Conservation (phyloP, 2,329 filamentous ascomycete species). For the Aphanocladium album region DNA sequence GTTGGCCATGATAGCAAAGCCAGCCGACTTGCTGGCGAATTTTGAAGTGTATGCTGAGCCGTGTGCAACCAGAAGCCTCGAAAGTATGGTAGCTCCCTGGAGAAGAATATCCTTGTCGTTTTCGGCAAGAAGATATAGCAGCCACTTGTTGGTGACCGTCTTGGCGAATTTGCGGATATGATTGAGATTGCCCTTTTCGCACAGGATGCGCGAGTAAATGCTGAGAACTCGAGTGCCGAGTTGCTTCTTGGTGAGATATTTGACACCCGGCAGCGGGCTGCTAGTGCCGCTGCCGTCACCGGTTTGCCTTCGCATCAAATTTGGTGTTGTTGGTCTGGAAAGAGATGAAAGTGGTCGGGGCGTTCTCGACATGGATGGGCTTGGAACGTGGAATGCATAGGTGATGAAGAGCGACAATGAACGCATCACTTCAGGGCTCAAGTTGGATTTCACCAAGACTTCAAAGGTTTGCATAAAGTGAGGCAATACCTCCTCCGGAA, state of each 20-base stretch:
- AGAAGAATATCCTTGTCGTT: slow-evolving; percentile 78
- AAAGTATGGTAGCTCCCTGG: slow-evolving; percentile 75
- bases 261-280: slow-evolving; percentile 27
- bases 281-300: slow-evolving; percentile 28
- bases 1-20: slow-evolving; percentile 79
- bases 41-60: slow-evolving; percentile 78
- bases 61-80: slow-evolving; percentile 76
- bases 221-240: slow-evolving; percentile 70
- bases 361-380: slow-evolving; percentile 45
- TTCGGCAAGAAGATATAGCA: slow-evolving; percentile 85
- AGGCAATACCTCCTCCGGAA: slow-evolving; percentile 65
- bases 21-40: slow-evolving; percentile 77
- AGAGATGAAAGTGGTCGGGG: slow-evolving; percentile 39
- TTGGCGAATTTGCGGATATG: slow-evolving; percentile 84
- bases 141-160: slow-evolving; percentile 96
- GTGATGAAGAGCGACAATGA: slow-evolving; percentile 89
- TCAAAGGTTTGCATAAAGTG: slow-evolving; percentile 76
- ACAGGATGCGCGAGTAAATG: slow-evolving; percentile 74
- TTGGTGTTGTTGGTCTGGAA: slow-evolving; percentile 37
- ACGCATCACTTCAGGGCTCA: slow-evolving; percentile 79
- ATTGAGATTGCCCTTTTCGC: slow-evolving; percentile 60
- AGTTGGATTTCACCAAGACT: slow-evolving; percentile 71
- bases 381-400: slow-evolving; percentile 70
- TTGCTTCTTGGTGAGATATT: slow-evolving; percentile 57
- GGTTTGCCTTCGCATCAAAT: slow-evolving; percentile 32